Base-by-base conservation (phyloP, 2,329 filamentous ascomycete species). In the Blastomyces emzantsi region DNA sequence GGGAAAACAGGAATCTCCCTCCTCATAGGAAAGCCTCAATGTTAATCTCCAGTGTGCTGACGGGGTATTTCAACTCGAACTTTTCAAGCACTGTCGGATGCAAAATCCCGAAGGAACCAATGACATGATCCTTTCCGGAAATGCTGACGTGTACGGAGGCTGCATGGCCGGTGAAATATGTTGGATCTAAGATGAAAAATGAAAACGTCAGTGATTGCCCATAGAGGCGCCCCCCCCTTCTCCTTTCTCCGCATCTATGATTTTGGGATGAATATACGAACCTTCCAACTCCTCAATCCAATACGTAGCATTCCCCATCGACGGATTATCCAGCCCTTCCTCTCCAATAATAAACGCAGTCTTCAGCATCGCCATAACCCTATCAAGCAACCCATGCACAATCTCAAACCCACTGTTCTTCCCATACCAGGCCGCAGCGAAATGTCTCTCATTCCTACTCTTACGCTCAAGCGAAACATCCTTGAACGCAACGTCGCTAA, bases 331-430 rank as follows among this genome's bases (percentile, higher is more conserved):
- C 43, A 90, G 76, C 3, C 86, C 87, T 68, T 92, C 89, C 71
- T 92, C 90, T 65, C 85, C 83, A 2, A 86, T 89, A 64, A 94
- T 79, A 79, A 96, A 96, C 52, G 86, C 85, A 57, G 86, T 89
- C 73, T 89, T 89, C 66, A 99, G 84, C 93, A 97, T 97, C 66
- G 90, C 80, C 84, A 99, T 88, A 66, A 97, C 79, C 62, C 94
- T 88, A 77, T 99, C 94, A 54, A 99, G 81, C 68, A 99, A 83
- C 64, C 94, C 94, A 78, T 99, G 95, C 2, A 99, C 91, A 67
- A 95, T 82, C 78, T 99, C 94, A 76, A 99, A 99, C 52, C 95
- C 94, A 70, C 88, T 92, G 3, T 87, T 90, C 82, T 94, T 96
- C 73, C 92, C 92, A 77, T 93, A 97, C 84, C 89, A 96, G 1